Base-by-base conservation (phyloP, 495 filamentous ascomycete species). In the Hyaloscypha variabilis region DNA sequence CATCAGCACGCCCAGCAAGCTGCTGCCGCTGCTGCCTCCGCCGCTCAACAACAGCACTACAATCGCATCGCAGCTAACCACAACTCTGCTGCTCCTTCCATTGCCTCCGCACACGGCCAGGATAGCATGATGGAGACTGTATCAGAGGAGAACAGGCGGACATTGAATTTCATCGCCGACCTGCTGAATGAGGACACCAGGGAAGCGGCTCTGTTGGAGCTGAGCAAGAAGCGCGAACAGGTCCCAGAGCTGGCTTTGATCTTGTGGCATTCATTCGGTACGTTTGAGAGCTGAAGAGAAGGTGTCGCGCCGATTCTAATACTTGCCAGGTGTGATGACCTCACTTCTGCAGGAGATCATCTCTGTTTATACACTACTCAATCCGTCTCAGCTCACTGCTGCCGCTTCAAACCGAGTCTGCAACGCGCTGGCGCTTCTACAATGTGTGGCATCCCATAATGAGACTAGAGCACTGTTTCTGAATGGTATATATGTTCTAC, bases 161-260 rank as follows among this genome's bases (percentile, higher is more conserved):
- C 97, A 19, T 85, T 98, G 71, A 88, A 88, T 67, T 97, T 93
- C 87, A 94, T 98, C 67, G 90, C 93, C 51, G 94, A 99, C 73
- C 81, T 98, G 52, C 84, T 98, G 70, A 94, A 93, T 72, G 91
- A 92, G 55, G 87, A 85, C 57, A 92, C 92, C 21, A 83, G 95
- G 59, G 95, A 99, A 78, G 87, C 90, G 0, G 96, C 95, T 56
- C 83, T 99, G 21, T 87, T 99, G 74, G 95, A 99, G 76, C 82
- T 99, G 51, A 97, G 94, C 81, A 99, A 99, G 83, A 99, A 99
- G 82, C 82, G 95, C 51, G 95, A 99, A 75, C 96, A 98, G 76
- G 96, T 99, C 19, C 93, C 95, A 19, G 95, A 99, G 77, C 81
- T 99, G 65, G 95, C 95, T 31, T 78, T 99, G 68, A 97, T 99